Base-by-base conservation (phyloP, 2,329 filamentous ascomycete species). In the Fusarium nurragi region DNA sequence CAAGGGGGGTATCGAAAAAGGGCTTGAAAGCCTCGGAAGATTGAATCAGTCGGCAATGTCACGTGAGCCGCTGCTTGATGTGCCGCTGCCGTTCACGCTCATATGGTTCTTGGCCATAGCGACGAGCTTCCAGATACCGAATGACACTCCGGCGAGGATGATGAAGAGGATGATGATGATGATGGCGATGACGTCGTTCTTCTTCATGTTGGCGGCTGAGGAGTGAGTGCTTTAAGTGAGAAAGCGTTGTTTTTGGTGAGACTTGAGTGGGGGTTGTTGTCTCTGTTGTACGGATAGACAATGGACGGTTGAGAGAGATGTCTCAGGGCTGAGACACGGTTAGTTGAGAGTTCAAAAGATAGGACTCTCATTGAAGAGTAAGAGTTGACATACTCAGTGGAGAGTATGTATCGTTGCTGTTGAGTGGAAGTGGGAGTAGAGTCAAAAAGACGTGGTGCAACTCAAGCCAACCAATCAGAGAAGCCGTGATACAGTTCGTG, bases 111-210 rank as follows among this genome's bases (percentile, higher is more conserved):
- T 77, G 19, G 83, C 85, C 25, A 82, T 76, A 66, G 81, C 80
- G 46, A 89, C 86, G 10, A 89, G 77, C 58, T 83, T 81, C 78
- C 86, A 89, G 75, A 89, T 89, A 61, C 85, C 87, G 69, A 88
- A 88, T 9, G 84, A 83, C 53, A 89, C 85, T 58, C 79, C 77
- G 51, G 86, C 85, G 44, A 90, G 82, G 45, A 89, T 77, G 72
- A 87, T 75, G 78, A 90, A 89, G 68, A 90, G 82, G 54, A 90
- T 75, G 75, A 90, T 89, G 77, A 90, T 84, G 74, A 90, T 89
- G 75, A 90, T 81, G 69, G 87, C 87, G 76, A 90, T 89, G 71
- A 86, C 84, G 77, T 89, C 83, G 83, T 90, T 90, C 79, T 84
- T 78, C 76, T 89, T 85, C 83, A 85, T 88, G 68, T 67, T 80